phyloP scores from a whole-genome alignment of 257 asterid species.

The Lavandula angustifolia region DNA sequence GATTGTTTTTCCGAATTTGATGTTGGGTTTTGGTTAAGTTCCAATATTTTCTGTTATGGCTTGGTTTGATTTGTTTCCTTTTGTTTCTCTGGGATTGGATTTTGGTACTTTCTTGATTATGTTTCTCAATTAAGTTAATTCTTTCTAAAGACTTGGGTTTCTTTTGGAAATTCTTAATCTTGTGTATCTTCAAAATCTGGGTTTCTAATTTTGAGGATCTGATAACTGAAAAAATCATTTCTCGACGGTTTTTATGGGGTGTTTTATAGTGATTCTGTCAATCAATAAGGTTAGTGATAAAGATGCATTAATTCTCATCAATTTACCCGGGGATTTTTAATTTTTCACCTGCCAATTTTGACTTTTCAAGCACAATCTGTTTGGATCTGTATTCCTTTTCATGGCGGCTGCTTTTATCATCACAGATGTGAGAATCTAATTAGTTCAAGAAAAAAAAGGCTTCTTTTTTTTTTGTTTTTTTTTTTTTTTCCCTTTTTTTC shows the following conservation, averaged over 20 bases:
- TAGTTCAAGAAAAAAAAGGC: conserved; percentile 23
- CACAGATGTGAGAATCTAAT: conserved; percentile 33
- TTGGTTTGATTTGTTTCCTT: neutral
- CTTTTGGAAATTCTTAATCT: neutral
- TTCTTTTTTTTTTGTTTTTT: no score
- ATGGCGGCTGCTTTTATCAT: conserved; percentile 29
- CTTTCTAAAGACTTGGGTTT: neutral
- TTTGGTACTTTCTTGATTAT: neutral
- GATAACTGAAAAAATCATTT: conserved; percentile 6
- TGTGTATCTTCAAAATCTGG: neutral
- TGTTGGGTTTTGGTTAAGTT: no score
- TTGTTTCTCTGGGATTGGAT: neutral
- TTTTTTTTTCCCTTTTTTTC: no score
- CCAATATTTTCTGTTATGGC: no score
- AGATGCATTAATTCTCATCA: neutral
- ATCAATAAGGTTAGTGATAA: neutral
- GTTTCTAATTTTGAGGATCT: conserved; percentile 34
- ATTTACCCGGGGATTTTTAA: conserved; percentile 31
- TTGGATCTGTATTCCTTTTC: conserved; percentile 34
- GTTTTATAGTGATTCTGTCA: neutral
- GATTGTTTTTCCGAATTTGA: no score
- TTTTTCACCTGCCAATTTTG: conserved; percentile 15
- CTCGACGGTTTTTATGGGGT: neutral
- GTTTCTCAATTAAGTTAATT: conserved; percentile 10
- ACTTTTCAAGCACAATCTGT: conserved; percentile 13